Conservation (phyloP, 257 asterid genomes). For the Solanum arcanum region DNA sequence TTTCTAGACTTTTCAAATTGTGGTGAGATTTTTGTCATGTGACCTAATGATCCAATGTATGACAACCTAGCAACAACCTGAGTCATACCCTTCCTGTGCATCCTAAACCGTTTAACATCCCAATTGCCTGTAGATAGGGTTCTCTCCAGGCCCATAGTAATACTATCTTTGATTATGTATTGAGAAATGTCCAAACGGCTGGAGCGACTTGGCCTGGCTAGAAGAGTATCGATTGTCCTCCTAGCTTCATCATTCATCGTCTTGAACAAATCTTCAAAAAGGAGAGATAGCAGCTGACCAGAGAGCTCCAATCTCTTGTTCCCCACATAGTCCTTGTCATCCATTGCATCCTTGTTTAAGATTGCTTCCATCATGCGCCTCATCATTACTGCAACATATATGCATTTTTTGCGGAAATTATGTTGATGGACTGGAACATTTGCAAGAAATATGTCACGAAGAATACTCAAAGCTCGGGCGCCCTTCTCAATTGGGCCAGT, state of each 20-base stretch:
- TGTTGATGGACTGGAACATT: slow-evolving; percentile 55
- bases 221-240: slow-evolving; percentile 21
- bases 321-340: slow-evolving; percentile 98
- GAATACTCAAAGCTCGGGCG: slow-evolving; percentile 57
- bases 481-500: slow-evolving; percentile 33
- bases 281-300: slow-evolving; percentile 75
- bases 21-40: slow-evolving; percentile 79
- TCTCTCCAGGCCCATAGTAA: slow-evolving; percentile 68
- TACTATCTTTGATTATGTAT: slow-evolving; percentile 29
- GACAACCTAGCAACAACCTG: slow-evolving; percentile 83
- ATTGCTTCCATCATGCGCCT: slow-evolving; percentile 97
- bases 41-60: slow-evolving; percentile 72
- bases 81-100: slow-evolving; percentile 93
- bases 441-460: slow-evolving; percentile 63
- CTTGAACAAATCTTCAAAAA: slow-evolving; percentile 96
- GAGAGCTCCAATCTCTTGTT: slow-evolving; percentile 93
- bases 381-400: slow-evolving; percentile 88
- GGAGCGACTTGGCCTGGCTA: slow-evolving; percentile 35
- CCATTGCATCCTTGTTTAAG: slow-evolving; percentile 90
- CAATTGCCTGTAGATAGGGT: slow-evolving; percentile 91
- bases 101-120: slow-evolving; percentile 78
- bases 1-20: slow-evolving; percentile 93
- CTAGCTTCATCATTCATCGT: slow-evolving; percentile 61
- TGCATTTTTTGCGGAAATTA: slow-evolving; percentile 88
- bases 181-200: slow-evolving; percentile 50